Evolutionary conservation across 306 rosid species (phyloP), one percentile per base, ranked within the genome.

Genomic region (Morella rubra): DNA sequence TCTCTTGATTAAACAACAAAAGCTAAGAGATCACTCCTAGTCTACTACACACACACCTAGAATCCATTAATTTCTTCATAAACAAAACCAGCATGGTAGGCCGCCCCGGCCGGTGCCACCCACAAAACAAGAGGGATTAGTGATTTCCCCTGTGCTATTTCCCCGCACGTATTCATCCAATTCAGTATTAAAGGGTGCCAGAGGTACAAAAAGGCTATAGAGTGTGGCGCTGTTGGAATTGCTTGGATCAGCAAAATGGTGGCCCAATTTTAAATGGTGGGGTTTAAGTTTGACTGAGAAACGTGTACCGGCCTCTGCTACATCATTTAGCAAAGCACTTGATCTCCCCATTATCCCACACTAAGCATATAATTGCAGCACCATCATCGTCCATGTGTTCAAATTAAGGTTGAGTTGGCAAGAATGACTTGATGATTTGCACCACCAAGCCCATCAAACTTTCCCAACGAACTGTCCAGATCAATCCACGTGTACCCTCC

Each of bases 381-480:
- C 72, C 67, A 71, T 65, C 72, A 56, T 70, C 65, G 9, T 56
- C 12, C 22, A 44, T 41, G 75, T 49, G 67, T 75, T 47, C 15
- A 40, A 47, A 19, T 64, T 73, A 37, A 76, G 69, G 69, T 56
- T 49, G 84, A 76, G 86, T 76, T 83, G 86, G 81, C 84, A 70
- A 59, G 7, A 50, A 73, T 74, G 73, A 27, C 56, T 66, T 66
- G 76, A 83, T 83, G 73, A 83, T 83, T 83, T 76, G 44, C 60
- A 79, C 55, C 86, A 83, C 84, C 76, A 32, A 37, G 18, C 55
- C 51, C 60, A 44, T 52, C 46, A 16, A 24, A 71, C 71, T 8
- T 37, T 44, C 46, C 69, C 60, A 59, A 6, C 37, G 40, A 37
- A 64, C 62, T 41, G 18, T 76, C 40, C 52, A 54, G 75, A 76